phyloP scores from a whole-genome alignment of 2,329 filamentous ascomycete genomes.

The Clonostachys sp. region DNA sequence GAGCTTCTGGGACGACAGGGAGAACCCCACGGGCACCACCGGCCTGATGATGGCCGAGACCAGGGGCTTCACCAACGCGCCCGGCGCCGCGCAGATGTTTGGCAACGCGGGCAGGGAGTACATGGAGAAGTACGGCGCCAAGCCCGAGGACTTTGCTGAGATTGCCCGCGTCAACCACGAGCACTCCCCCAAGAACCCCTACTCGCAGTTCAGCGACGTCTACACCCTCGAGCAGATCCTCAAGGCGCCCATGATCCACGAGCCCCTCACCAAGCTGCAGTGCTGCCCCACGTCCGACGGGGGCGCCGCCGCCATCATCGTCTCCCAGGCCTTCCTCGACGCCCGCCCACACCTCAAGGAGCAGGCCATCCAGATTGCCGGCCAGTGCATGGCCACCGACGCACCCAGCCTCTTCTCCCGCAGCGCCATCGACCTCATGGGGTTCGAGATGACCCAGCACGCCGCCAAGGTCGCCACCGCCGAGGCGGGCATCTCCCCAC shows the following conservation, averaged over 20 bases:
- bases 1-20: conserved; percentile 78
- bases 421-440: conserved; percentile 83
- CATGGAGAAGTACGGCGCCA: conserved; percentile 92
- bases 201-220: conserved; percentile 94
- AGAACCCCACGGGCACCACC: conserved; percentile 71
- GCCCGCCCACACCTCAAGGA: conserved; percentile 74
- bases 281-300: conserved; percentile 97
- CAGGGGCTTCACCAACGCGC: conserved; percentile 74
- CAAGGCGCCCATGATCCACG: conserved; percentile 71
- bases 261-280: conserved; percentile 93
- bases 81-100: conserved; percentile 88
- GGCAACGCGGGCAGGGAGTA: conserved; percentile 93
- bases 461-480: conserved; percentile 66
- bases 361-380: conserved; percentile 85
- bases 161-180: conserved; percentile 90
- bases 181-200: conserved; percentile 88
- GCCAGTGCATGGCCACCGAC: conserved; percentile 85
- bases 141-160: conserved; percentile 83
- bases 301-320: conserved; percentile 80
- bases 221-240: conserved; percentile 84
- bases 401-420: conserved; percentile 72
- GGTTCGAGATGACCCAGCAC: conserved; percentile 75
- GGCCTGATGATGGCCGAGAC: conserved; percentile 79
- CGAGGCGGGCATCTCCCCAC: conserved; percentile 66
- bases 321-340: conserved; percentile 85